Percentiles rank a stretch among this genome's conserved stretches.
Conservation (phyloP, 129 eudicot species). For the Lactuca saligna region DNA sequence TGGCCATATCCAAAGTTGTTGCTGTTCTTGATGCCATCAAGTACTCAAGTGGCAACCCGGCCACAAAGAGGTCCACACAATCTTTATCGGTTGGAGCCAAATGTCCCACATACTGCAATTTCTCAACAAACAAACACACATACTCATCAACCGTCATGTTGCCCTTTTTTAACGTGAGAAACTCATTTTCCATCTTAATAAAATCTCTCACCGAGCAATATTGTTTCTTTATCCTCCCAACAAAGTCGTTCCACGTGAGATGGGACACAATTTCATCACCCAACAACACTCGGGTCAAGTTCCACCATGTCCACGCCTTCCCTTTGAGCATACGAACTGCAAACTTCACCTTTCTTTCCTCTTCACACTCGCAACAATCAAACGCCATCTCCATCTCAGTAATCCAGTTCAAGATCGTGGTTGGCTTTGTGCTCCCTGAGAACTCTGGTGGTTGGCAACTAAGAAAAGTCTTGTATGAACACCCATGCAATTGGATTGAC, state of each 20-base stretch:
- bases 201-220: not conserved
- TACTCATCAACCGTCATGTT: not conserved
- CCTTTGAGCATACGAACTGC: not conserved
- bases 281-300: not conserved
- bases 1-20: not conserved
- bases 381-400: too few species aligned
- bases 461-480: not conserved
- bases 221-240: too few species aligned
- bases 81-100: not conserved
- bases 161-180: not conserved
- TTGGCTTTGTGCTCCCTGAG: not conserved
- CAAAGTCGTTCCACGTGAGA: too few species aligned
- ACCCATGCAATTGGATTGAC: too few species aligned
- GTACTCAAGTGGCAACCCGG: not conserved
- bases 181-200: too few species aligned
- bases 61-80: not conserved
- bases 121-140: not conserved
- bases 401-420: too few species aligned
- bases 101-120: not conserved
- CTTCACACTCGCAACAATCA: too few species aligned
- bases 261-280: not conserved
- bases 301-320: not conserved
- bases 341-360: not conserved
- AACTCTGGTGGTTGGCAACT: not conserved
- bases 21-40: not conserved